These are phyloP conservation scores for Luvunga scandens DNA, from an alignment of 345 rosid genomes.

Conservation along the genomic window DNA sequence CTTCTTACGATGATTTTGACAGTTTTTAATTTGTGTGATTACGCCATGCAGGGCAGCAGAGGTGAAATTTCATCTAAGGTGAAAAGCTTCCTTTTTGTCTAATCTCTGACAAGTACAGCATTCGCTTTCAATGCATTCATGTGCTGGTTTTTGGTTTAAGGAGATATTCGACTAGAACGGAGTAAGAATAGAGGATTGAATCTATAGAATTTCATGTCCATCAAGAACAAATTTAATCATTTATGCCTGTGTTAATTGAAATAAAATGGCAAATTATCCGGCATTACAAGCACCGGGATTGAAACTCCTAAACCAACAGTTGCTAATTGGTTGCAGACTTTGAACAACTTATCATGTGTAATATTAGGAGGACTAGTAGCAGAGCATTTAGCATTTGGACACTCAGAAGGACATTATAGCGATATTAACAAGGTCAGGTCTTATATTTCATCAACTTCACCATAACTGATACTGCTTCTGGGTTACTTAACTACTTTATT, in stretches of 20 bases:
- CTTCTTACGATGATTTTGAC: neutral
- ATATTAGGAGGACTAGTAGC: constrained; percentile 55
- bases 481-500: neutral
- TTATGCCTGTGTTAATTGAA: no score
- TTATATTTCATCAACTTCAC: neutral
- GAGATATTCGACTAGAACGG: neutral
- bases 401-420: constrained; percentile 44
- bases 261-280: no score
- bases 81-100: neutral
- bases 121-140: neutral
- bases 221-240: no score
- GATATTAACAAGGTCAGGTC: constrained; percentile 45
- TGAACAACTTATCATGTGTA: constrained; percentile 46
- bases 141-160: neutral
- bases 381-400: constrained; percentile 46
- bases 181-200: neutral
- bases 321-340: constrained; percentile 17
- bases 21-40: neutral
- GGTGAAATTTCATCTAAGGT: constrained; percentile 52
- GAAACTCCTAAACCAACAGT: no score
- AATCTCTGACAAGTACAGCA: neutral
- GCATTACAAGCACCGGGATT: no score
- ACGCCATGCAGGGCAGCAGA: constrained; percentile 24
- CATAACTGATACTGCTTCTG: no score
- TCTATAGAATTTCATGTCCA: no score